Base-by-base conservation (phyloP, 106 monocot species). In the Dendrobium officinale region DNA sequence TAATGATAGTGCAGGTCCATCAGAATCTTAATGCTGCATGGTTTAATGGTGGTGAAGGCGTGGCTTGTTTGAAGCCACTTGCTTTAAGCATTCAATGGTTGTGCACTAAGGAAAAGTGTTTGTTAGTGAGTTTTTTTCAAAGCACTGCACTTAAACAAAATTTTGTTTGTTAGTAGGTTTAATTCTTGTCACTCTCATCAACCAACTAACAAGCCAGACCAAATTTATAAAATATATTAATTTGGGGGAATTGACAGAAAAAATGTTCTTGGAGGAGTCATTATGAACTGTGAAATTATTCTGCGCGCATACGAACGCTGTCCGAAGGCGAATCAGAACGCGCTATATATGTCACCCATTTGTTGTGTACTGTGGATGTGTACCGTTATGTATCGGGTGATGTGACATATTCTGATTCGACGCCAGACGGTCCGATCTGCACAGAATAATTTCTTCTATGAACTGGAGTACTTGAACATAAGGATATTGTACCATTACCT, bases 81-180 rank as follows among this genome's bases (percentile, higher is more conserved):
- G 0, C 5, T 58, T 66, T 26, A 66, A 66, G 1, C 8, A 66
- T 66, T 66, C 64, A 66, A 66, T 66, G 26, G 24, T 26, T 66
- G 22, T 66, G 26, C 64, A 58, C 64, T 1, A 26, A 26, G 64
- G 26, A 22, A 26, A 15, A 26, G 22, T 66, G 64, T 66, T 26
- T 66, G 64, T 26, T 24, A 26, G 24, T 15, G 26, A 66, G 26
- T 24, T 24, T 6, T 64, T 24, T n/a, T 24, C 5, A 26, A 24
- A 26, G 10, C 64, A 24, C 24, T 66, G 64, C 24, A 66, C 64
- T 66, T 8, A 22, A 22, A 27, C 4, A 66, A 26, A 66, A 2
- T 11, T 66, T 66, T 66, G 64, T 66, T 66, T 66, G 26, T 66
- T 66, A 66, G 64, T 66, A 66, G 64, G 64, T 66, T 26, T 66